A percentile compares a stretch with the other conserved stretches of the same genome.
phyloP scores from a whole-genome alignment of 2,329 filamentous ascomycete species.

The Xylariaceae sp. region DNA sequence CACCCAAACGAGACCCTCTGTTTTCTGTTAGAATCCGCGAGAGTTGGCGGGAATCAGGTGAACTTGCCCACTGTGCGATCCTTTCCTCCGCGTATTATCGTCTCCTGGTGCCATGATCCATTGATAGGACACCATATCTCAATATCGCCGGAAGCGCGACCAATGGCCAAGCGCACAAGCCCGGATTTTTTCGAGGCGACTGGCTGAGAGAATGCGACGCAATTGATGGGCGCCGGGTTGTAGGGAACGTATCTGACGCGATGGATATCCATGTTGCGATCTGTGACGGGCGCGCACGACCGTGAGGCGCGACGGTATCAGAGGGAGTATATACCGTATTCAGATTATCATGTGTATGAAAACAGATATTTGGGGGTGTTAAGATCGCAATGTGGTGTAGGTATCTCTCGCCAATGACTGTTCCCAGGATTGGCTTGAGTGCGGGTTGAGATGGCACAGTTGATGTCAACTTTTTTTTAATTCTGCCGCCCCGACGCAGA shows the following conservation, averaged over 20 bases:
- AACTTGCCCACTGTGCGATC: conserved; percentile 46
- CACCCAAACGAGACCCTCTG: conserved; percentile 89
- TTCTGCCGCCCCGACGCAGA: conserved; percentile 18
- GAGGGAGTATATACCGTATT: neutral
- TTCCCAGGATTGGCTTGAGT: neutral
- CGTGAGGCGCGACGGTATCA: conserved; percentile 2
- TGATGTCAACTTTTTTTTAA: conserved; percentile 19
- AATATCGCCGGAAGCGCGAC: conserved; percentile 89
- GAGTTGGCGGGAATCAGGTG: neutral
- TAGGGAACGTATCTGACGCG: conserved; percentile 94
- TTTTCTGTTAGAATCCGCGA: conserved; percentile 43
- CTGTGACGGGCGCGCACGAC: conserved; percentile 1
- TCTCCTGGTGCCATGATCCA: conserved; percentile 85
- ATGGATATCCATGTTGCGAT: conserved; percentile 77
- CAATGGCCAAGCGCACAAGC: conserved; percentile 75
- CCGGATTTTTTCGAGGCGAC: conserved; percentile 47
- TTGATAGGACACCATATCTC: conserved; percentile 92
- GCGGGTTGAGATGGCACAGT: neutral
- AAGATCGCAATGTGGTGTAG: neutral
- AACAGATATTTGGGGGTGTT: too few species aligned
- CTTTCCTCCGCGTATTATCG: conserved; percentile 74
- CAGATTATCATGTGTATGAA: neutral
- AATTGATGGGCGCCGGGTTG: conserved; percentile 87
- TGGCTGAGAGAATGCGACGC: conserved; percentile 85
- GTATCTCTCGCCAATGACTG: conserved; percentile 1